Conservation (phyloP, 371 early-diverging fungal genomes). For the Rhizopus microsporus region DNA sequence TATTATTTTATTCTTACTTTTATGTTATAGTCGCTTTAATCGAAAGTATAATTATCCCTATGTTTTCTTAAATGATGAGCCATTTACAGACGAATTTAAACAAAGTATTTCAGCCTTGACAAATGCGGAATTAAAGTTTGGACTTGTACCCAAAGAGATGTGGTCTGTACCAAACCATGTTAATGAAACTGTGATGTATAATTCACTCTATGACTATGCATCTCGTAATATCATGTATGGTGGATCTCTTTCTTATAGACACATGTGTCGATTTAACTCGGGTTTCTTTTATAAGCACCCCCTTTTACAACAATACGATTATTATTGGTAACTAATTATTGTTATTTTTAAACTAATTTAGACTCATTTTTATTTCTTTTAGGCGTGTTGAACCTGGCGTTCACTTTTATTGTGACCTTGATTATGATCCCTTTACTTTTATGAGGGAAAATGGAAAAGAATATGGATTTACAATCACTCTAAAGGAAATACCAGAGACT, state of each 20-base stretch:
- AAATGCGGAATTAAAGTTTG: constrained; percentile 59
- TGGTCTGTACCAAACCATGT: constrained; percentile 76
- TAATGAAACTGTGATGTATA: constrained; percentile 58
- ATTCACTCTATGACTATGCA: constrained; percentile 58
- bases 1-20: background rate
- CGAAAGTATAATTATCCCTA: constrained; percentile 85
- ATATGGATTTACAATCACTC: constrained; percentile 84
- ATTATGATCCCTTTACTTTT: constrained; percentile 87
- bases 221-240: constrained; percentile 70
- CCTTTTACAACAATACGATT: constrained; percentile 78
- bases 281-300: constrained; percentile 93
- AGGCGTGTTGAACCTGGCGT: constrained; percentile 97
- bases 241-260: constrained; percentile 37
- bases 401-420: constrained; percentile 84
- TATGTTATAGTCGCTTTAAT: constrained; percentile 73
- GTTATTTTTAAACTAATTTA: background rate
- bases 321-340: constrained; percentile 78
- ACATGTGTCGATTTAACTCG: constrained; percentile 69
- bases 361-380: constrained; percentile 37
- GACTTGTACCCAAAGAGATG: constrained; percentile 64
- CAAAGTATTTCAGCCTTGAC: constrained; percentile 62
- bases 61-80: constrained; percentile 84
- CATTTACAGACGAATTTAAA: constrained; percentile 76
- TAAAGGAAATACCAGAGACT: constrained; percentile 80
- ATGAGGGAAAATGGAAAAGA: constrained; percentile 75